Conservation (phyloP, 2,329 filamentous ascomycete genomes). For the Blumeria graminis region DNA sequence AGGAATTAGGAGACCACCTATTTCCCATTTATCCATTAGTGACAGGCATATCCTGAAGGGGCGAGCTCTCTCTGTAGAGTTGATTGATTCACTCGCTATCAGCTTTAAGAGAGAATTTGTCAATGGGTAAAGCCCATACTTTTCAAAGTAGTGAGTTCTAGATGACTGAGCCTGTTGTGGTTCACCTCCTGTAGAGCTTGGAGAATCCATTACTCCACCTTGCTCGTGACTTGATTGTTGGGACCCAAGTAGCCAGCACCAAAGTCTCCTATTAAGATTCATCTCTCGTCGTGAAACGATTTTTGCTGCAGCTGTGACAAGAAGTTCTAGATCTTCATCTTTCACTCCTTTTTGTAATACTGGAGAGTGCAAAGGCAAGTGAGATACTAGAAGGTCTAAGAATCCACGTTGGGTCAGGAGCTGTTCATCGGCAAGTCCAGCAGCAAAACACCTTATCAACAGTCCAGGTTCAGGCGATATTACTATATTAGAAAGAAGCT, state of each 20-base stretch:
- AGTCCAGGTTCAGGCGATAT: conserved; percentile 79
- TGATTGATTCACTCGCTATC: conserved; percentile 31
- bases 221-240: conserved; percentile 26
- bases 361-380: conserved; percentile 62
- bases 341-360: conserved; percentile 58
- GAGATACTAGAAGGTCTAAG: conserved; percentile 72
- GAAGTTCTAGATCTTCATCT: conserved; percentile 49
- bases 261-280: conserved; percentile 85
- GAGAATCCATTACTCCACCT: conserved; percentile 24
- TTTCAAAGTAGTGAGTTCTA: conserved; percentile 60
- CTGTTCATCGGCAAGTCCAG: conserved; percentile 69
- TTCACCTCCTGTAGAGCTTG: conserved; percentile 12
- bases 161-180: conserved; percentile 18
- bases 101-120: conserved; percentile 52
- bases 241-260: conserved; percentile 85
- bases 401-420: conserved; percentile 84
- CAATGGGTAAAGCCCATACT: conserved; percentile 51
- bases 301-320: conserved; percentile 61
- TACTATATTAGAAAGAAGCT: conserved; percentile 37
- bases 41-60: conserved; percentile 86
- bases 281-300: conserved; percentile 83
- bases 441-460: conserved; percentile 73
- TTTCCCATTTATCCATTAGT: conserved; percentile 95
- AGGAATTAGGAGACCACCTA: conserved; percentile 71
- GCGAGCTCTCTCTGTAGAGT: conserved; percentile 45